Evolutionary conservation across 1,139 yeast genomes (phyloP).

Genomic region (Pichia sp.): DNA sequence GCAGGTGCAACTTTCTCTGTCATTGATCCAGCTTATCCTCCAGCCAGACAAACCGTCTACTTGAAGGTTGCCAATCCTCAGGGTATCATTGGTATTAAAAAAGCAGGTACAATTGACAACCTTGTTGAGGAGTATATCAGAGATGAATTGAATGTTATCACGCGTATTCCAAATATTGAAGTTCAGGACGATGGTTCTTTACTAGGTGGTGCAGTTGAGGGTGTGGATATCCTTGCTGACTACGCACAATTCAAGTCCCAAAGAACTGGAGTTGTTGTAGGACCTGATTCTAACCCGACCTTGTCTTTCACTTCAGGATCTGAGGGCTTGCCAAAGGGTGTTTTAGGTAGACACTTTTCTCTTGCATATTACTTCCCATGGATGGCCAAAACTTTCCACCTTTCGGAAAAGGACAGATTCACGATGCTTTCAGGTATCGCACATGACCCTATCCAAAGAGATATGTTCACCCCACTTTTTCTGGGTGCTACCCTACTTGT

Average conservation of each 20-base stretch:
- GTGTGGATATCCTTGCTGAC: constrained; percentile 47
- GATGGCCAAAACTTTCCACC: constrained; percentile 86
- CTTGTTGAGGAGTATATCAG: constrained; percentile 73
- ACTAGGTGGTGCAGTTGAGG: constrained; percentile 59
- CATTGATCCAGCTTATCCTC: constrained; percentile 98
- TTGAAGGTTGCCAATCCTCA: constrained; percentile 88
- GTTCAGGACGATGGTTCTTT: constrained; percentile 74
- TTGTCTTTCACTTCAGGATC: constrained; percentile 97
- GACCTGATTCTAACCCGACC: constrained; percentile 97
- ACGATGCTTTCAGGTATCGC: constrained; percentile 99
- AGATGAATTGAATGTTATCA: constrained; percentile 64
- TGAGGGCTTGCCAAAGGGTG: constrained; percentile 98
- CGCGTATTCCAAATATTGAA: constrained; percentile 73
- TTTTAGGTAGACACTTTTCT: constrained; percentile 93
- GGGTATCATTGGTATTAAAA: constrained; percentile 82
- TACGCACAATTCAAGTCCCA: constrained; percentile 45
- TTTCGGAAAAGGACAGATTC: constrained; percentile 77
- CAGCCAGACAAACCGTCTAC: constrained; percentile 92
- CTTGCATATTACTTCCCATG: constrained; percentile 96
- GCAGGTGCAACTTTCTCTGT: constrained; percentile 99
- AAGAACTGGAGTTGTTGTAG: constrained; percentile 87
- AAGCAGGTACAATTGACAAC: constrained; percentile 79
- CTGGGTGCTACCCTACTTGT: constrained; percentile 89
- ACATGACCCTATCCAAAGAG: constrained; percentile 98
- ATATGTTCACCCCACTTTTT: constrained; percentile 95